A percentile compares a stretch with the other conserved stretches of the same genome.
Conservation (phyloP, 495 filamentous ascomycete species). For the Aspergillus leporis region DNA sequence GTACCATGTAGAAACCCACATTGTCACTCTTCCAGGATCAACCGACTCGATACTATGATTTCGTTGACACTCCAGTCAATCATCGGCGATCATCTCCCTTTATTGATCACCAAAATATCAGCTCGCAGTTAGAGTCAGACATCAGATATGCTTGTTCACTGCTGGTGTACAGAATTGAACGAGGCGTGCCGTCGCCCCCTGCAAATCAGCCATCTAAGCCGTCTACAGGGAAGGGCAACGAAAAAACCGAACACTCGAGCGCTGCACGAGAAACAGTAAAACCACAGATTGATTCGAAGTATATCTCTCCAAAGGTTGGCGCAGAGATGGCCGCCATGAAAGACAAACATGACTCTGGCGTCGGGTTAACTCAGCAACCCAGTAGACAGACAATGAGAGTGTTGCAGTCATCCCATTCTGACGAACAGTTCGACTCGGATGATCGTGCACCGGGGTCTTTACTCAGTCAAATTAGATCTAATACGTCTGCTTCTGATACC, state of each 20-base stretch:
- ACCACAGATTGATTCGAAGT: constrained; percentile 18
- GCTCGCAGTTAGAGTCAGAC: constrained; percentile 17
- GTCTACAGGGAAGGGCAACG: background rate
- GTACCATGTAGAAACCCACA: constrained; percentile 20
- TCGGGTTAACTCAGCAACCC: constrained; percentile 21
- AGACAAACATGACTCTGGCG: constrained; percentile 22
- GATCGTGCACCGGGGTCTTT: background rate
- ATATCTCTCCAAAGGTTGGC: constrained; percentile 7
- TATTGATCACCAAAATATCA: constrained; percentile 21
- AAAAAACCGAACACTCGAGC: background rate
- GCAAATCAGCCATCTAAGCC: background rate
- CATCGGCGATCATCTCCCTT: constrained; percentile 10
- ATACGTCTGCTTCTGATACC: constrained; percentile 12
- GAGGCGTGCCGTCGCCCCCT: constrained; percentile 15
- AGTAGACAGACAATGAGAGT: constrained; percentile 22
- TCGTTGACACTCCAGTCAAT: constrained; percentile 16
- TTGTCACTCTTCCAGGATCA: constrained; percentile 12
- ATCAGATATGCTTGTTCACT: constrained; percentile 22
- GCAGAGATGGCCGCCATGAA: constrained; percentile 9
- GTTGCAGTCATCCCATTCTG: constrained; percentile 14
- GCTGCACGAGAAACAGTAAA: background rate
- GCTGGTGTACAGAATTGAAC: constrained; percentile 25
- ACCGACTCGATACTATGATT: constrained; percentile 21
- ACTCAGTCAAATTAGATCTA: constrained; percentile 15
- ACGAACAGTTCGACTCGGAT: constrained; percentile 9